These are phyloP conservation scores for Taiozyma sp. DNA, from an alignment of 1,139 yeast species.

Conservation along the genomic window DNA sequence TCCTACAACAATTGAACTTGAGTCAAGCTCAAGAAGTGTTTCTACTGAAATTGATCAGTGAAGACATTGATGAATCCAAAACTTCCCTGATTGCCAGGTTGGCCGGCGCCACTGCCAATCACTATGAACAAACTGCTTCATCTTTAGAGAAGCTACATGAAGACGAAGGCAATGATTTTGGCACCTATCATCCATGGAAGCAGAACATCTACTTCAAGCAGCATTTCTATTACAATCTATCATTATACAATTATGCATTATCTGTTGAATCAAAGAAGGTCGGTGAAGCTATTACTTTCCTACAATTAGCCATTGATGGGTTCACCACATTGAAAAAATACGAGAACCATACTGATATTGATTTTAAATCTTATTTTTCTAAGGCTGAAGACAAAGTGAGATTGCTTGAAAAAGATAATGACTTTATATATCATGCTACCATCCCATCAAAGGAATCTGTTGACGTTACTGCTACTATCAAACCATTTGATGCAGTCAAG, in stretches of 20 bases:
- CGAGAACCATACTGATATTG: constrained; percentile 25
- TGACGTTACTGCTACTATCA: constrained; percentile 41
- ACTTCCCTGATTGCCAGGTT: constrained; percentile 72
- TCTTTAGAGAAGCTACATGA: constrained; percentile 41
- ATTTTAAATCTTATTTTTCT: constrained; percentile 26
- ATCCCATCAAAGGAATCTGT: constrained; percentile 59
- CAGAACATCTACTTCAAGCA: constrained; percentile 38
- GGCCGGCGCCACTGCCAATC: constrained; percentile 54
- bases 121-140: constrained; percentile 50
- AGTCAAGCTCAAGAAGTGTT: constrained; percentile 92
- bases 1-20: constrained; percentile 60
- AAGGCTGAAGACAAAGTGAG: constrained; percentile 26
- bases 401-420: constrained; percentile 73
- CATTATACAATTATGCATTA: constrained; percentile 36
- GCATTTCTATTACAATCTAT: constrained; percentile 42
- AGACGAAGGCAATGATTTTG: constrained; percentile 31
- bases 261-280: constrained; percentile 42
- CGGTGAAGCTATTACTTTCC: constrained; percentile 76
- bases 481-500: constrained; percentile 76
- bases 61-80: constrained; percentile 35
- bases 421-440: constrained; percentile 77
- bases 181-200: constrained; percentile 40
- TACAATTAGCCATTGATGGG: constrained; percentile 43
- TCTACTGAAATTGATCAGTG: constrained; percentile 54
- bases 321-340: constrained; percentile 22